Conservation (phyloP, 2,329 filamentous ascomycete genomes). For the Dothistroma septosporum region DNA sequence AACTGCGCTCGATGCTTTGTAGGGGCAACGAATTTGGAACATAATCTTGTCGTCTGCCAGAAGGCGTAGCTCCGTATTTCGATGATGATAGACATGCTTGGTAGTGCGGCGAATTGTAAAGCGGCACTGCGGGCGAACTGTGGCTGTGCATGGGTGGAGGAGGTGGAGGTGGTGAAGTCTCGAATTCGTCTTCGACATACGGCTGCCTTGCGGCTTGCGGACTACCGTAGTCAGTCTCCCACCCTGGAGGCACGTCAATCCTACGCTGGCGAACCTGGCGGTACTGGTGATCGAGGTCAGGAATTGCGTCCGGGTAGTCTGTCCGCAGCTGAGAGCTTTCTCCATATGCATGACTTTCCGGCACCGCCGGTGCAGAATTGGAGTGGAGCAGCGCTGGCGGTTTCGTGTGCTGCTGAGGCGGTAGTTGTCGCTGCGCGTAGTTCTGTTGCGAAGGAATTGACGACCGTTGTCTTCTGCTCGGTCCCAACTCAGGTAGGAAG, state of each 20-base stretch:
- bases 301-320: constrained; percentile 33
- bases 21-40: constrained; percentile 29
- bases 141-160: constrained; percentile 37
- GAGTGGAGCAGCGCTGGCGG: constrained; percentile 39
- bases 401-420: constrained; percentile 19
- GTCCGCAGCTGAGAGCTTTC: constrained; percentile 29
- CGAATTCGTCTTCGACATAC: constrained; percentile 24
- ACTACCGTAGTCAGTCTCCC: constrained; percentile 28
- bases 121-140: constrained; percentile 33
- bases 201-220: constrained; percentile 21
- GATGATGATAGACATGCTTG: constrained; percentile 19
- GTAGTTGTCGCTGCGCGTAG: constrained; percentile 22
- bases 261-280: constrained; percentile 27
- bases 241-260: constrained; percentile 27
- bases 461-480: constrained; percentile 29
- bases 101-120: constrained; percentile 16
- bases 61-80: constrained; percentile 24
- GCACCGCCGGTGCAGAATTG: constrained; percentile 43
- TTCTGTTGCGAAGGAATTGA: constrained; percentile 27
- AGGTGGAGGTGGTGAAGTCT: constrained; percentile 28
- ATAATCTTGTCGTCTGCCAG: constrained; percentile 26
- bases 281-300: constrained; percentile 33
- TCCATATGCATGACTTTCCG: constrained; percentile 43
- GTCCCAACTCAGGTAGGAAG: constrained; percentile 35
- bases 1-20: constrained; percentile 30